Evolutionary conservation across 768 basidiomycete genomes (phyloP).

Genomic region (Phaeotremella fagi): DNA sequence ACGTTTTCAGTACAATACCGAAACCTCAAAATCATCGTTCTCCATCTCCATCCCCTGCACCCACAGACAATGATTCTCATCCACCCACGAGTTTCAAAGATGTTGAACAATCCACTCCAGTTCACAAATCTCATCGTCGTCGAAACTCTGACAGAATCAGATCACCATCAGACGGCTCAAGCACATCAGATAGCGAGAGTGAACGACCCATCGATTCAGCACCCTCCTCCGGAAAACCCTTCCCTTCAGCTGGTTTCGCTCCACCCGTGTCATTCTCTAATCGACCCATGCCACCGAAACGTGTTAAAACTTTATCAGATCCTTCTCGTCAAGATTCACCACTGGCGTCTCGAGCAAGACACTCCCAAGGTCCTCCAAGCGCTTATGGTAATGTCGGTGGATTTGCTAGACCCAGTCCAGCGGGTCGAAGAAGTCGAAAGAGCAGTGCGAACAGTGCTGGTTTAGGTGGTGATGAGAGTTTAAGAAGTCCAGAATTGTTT

Average conservation of each 20-base stretch:
- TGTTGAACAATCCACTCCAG: constrained; percentile 16
- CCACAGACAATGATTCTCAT: constrained; percentile 22
- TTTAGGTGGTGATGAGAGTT: not conserved
- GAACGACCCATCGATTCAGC: constrained; percentile 17
- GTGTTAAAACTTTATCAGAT: constrained; percentile 2
- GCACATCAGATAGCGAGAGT: constrained; percentile 19
- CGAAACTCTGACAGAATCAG: constrained; percentile 27
- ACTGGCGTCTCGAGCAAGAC: constrained; percentile 20
- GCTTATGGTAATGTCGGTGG: constrained; percentile 17
- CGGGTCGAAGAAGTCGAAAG: constrained; percentile 26
- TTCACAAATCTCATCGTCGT: constrained; percentile 13
- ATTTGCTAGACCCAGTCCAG: constrained; percentile 39
- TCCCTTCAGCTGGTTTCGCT: constrained; percentile 14
- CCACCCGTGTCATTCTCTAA: constrained; percentile 9
- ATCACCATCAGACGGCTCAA: constrained; percentile 30
- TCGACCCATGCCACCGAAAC: constrained; percentile 12
- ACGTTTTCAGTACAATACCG: constrained; percentile 15
- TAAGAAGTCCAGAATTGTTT: not conserved
- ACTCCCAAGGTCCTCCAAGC: constrained; percentile 20
- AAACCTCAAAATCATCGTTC: constrained; percentile 8
- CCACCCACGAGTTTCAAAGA: constrained; percentile 27
- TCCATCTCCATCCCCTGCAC: constrained; percentile 17
- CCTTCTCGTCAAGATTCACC: constrained; percentile 18
- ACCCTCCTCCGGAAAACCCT: constrained; percentile 14
- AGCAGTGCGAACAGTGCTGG: not conserved